phyloP scores from a whole-genome alignment of 106 monocot species.

The Chionographis japonica region DNA sequence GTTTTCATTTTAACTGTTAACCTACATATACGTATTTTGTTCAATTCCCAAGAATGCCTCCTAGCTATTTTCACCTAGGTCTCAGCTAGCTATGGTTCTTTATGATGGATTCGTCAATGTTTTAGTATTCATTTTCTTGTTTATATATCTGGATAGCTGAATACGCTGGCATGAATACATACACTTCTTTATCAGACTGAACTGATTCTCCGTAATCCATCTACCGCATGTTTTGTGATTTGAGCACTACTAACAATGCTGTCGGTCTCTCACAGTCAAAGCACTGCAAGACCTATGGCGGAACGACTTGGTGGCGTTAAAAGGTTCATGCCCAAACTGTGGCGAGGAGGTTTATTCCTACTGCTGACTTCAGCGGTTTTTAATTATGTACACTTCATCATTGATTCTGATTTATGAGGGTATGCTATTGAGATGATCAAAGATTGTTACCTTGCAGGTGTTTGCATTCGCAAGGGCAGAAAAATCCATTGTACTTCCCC shows the following conservation, averaged over 20 bases:
- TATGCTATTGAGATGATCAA: not conserved
- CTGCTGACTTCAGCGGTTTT: not conserved
- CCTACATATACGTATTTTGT: too few species aligned
- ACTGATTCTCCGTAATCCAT: not conserved
- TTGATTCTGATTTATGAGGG: not conserved
- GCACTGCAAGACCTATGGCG: slow-evolving; percentile 67
- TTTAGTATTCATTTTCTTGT: too few species aligned
- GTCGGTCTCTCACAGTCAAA: slow-evolving; percentile 38
- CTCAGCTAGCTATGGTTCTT: too few species aligned
- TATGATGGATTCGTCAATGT: too few species aligned
- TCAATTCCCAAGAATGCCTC: too few species aligned
- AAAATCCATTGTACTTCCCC: slow-evolving; percentile 38
- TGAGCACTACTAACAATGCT: not conserved
- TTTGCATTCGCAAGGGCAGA: slow-evolving; percentile 85
- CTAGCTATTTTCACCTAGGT: too few species aligned
- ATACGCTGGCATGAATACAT: too few species aligned
- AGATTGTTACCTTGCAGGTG: slow-evolving; percentile 43
- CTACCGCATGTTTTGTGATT: not conserved
- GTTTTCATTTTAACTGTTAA: too few species aligned
- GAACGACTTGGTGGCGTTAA: slow-evolving; percentile 82
- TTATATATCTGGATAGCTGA: too few species aligned
- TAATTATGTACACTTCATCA: not conserved
- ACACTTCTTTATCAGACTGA: not conserved
- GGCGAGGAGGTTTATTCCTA: slow-evolving; percentile 74
- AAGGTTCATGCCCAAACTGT: slow-evolving; percentile 92